Percentiles rank a stretch among this genome's conserved stretches.
Conservation (phyloP, 345 rosid genomes). For the Clausena lansium region DNA sequence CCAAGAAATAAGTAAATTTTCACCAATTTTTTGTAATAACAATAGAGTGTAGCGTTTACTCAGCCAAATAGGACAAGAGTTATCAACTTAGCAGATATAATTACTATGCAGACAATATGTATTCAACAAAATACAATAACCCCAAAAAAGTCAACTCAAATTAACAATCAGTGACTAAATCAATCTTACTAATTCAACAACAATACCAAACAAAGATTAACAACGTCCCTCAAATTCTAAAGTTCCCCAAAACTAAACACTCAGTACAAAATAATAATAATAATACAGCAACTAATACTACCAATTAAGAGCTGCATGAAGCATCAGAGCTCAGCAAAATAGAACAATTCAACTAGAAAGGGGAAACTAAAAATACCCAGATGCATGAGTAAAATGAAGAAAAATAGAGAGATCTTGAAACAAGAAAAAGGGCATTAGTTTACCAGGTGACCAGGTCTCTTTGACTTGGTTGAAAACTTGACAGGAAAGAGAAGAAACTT, state of each 20-base stretch:
- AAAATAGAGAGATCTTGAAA: slow-evolving; percentile 18
- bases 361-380: slow-evolving; percentile 13
- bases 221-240: neutral
- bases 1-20: neutral
- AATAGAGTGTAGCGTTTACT: neutral
- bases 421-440: neutral
- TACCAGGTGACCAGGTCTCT: neutral
- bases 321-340: neutral
- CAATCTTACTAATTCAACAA: neutral
- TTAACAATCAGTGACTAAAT: slow-evolving; percentile 10
- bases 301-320: neutral
- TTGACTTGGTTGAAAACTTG: neutral
- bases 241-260: neutral
- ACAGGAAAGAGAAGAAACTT: no score
- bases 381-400: slow-evolving; percentile 8
- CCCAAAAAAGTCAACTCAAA: slow-evolving; percentile 17
- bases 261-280: neutral
- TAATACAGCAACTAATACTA: neutral
- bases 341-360: neutral
- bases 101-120: neutral
- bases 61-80: neutral
- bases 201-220: neutral
- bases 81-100: neutral
- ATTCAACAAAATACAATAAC: slow-evolving; percentile 10
- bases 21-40: slow-evolving; percentile 4